Conservation (phyloP, 371 early-diverging fungal genomes). For the Mucor mucedo region DNA sequence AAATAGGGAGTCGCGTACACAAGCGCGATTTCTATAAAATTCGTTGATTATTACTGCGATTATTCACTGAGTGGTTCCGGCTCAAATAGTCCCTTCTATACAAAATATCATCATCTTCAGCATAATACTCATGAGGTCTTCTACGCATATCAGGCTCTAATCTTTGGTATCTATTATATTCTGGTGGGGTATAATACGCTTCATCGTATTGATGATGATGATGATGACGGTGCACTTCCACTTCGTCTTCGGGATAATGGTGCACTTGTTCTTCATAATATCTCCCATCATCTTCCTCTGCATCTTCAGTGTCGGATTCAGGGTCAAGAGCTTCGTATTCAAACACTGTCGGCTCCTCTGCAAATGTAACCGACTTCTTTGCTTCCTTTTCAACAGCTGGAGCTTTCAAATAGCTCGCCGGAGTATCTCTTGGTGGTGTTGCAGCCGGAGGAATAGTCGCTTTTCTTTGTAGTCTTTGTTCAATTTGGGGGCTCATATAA, state of each 20-base stretch:
- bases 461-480: constrained; percentile 20
- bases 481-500: constrained; percentile 19
- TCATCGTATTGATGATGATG: constrained; percentile 2
- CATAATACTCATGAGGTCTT: neutral
- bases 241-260: constrained; percentile 9
- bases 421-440: neutral
- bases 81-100: neutral
- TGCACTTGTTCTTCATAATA: neutral
- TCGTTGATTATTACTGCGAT: no score
- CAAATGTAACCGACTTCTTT: constrained; percentile 28
- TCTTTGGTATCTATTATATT: neutral
- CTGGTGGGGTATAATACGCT: constrained; percentile 13
- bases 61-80: neutral
- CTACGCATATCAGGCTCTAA: neutral
- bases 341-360: constrained; percentile 3
- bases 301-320: constrained; percentile 13
- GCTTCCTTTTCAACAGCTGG: neutral
- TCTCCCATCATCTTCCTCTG: neutral
- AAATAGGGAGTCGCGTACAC: neutral
- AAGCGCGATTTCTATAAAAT: no score
- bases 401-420: neutral
- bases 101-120: neutral
- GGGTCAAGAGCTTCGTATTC: constrained; percentile 6
- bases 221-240: constrained; percentile 6
- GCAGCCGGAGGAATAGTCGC: neutral